A percentile compares a stretch with the other conserved stretches of the same genome.
phyloP scores from a whole-genome alignment of 371 early-diverging fungal genomes.

The Mucor lusitanicus region DNA sequence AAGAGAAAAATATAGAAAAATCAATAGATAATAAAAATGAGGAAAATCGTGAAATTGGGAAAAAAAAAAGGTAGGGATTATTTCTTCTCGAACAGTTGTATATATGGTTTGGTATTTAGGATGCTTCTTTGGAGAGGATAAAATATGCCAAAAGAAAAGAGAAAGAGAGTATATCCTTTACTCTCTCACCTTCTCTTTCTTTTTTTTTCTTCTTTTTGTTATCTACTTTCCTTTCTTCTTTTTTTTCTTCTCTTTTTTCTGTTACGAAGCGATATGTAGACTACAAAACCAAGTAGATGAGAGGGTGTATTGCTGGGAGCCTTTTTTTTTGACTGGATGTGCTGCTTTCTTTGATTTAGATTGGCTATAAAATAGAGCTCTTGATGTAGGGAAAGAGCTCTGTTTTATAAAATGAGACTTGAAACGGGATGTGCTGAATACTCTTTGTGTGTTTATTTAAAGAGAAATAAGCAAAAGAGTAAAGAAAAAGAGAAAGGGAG shows the following conservation, averaged over 20 bases:
- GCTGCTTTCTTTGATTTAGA: neutral
- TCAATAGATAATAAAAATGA: slow-evolving; percentile 4
- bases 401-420: slow-evolving; percentile 1
- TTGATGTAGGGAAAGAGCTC: slow-evolving; percentile 4
- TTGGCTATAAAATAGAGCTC: slow-evolving; percentile 5
- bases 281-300: neutral
- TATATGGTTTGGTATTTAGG: neutral
- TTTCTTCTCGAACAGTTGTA: slow-evolving; percentile 1
- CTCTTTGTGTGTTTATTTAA: neutral
- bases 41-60: neutral
- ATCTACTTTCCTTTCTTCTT: neutral
- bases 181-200: neutral
- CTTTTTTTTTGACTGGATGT: neutral
- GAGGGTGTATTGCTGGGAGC: neutral
- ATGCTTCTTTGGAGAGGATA: neutral
- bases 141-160: neutral
- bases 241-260: neutral
- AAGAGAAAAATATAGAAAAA: neutral
- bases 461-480: neutral
- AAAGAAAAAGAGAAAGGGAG: slow-evolving; percentile 5
- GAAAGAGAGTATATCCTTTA: neutral
- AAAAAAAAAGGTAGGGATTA: slow-evolving; percentile 1
- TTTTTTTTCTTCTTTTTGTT: neutral
- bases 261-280: neutral
- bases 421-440: neutral